Evolutionary conservation across 805 yeast species (phyloP).

Genomic region (Hanseniaspora vineae): DNA sequence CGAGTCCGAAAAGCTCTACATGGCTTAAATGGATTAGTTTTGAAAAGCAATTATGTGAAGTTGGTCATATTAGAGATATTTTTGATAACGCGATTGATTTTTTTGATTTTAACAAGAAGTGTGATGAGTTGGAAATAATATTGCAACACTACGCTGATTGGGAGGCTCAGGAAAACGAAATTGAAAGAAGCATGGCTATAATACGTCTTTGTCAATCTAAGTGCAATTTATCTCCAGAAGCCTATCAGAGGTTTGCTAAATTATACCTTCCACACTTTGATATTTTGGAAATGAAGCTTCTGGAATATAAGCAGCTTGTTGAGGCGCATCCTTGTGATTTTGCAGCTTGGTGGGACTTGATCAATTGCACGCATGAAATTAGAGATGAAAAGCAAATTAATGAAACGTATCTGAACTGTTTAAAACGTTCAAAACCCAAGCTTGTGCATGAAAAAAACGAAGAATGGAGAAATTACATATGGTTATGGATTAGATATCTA

Average conservation of each 20-base stretch:
- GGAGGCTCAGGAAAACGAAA: constrained; percentile 50
- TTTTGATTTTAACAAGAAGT: constrained; percentile 21
- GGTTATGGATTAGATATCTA: constrained; percentile 57
- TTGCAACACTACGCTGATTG: constrained; percentile 50
- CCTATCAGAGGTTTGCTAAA: constrained; percentile 49
- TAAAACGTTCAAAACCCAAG: constrained; percentile 30
- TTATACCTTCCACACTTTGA: constrained; percentile 47
- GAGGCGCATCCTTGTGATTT: constrained; percentile 39
- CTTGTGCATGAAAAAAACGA: constrained; percentile 24
- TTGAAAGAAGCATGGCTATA: constrained; percentile 50
- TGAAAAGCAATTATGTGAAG: constrained; percentile 42
- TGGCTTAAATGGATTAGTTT: constrained; percentile 72
- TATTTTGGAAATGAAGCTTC: constrained; percentile 39
- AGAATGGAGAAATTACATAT: constrained; percentile 58
- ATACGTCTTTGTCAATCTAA: constrained; percentile 37
- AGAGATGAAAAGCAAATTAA: constrained; percentile 15
- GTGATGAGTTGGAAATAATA: constrained; percentile 26
- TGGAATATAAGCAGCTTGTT: constrained; percentile 39
- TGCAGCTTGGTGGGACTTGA: constrained; percentile 75
- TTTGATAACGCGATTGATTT: constrained; percentile 57
- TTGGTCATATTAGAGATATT: constrained; percentile 42
- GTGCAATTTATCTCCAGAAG: constrained; percentile 25
- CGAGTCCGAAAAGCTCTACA: constrained; percentile 38
- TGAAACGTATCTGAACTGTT: constrained; percentile 27
- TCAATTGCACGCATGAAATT: constrained; percentile 35